These are phyloP conservation scores for Phytophthora aleatoria DNA, from an alignment of 352 stramenopile genomes.

Conservation along the genomic window DNA sequence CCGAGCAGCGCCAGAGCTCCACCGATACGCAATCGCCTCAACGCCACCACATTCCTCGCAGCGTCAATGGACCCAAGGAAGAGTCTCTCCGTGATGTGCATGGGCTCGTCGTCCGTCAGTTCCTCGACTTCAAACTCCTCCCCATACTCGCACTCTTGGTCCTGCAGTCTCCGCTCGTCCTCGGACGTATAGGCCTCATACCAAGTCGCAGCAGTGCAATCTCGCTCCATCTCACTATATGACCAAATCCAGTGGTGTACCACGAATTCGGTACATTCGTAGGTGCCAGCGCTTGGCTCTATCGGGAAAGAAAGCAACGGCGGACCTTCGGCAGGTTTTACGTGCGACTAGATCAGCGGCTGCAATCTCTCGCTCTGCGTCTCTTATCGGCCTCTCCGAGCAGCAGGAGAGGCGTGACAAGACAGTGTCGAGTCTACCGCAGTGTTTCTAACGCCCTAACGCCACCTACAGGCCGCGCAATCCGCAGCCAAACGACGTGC, in stretches of 20 bases:
- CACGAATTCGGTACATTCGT: conserved; percentile 1
- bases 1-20: conserved; percentile 51
- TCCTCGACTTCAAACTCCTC: conserved; percentile 69
- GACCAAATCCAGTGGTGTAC: conserved; percentile 5
- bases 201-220: conserved; percentile 11
- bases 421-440: conserved; percentile 7
- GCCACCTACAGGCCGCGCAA: conserved; percentile 14
- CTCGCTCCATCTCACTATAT: conserved; percentile 3
- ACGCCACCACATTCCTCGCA: conserved; percentile 46
- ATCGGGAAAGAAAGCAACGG: conserved; percentile 27
- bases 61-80: conserved; percentile 78
- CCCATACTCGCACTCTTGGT: conserved; percentile 22
- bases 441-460: conserved; percentile 1
- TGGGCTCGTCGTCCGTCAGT: conserved; percentile 58
- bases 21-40: conserved; percentile 45
- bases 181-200: conserved; percentile 21
- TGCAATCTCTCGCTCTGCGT: conserved; percentile 10
- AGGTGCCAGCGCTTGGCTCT: conserved; percentile 9
- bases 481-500: conserved; percentile 2
- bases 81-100: conserved; percentile 48
- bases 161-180: conserved; percentile 6
- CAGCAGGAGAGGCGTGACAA: conserved; percentile 1
- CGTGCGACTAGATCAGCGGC: conserved; percentile 16
- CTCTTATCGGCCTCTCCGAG: not conserved
- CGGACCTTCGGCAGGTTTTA: conserved; percentile 17